These are phyloP conservation scores for Neonectria coccinea DNA, from an alignment of 2,329 filamentous ascomycete genomes.

Conservation along the genomic window DNA sequence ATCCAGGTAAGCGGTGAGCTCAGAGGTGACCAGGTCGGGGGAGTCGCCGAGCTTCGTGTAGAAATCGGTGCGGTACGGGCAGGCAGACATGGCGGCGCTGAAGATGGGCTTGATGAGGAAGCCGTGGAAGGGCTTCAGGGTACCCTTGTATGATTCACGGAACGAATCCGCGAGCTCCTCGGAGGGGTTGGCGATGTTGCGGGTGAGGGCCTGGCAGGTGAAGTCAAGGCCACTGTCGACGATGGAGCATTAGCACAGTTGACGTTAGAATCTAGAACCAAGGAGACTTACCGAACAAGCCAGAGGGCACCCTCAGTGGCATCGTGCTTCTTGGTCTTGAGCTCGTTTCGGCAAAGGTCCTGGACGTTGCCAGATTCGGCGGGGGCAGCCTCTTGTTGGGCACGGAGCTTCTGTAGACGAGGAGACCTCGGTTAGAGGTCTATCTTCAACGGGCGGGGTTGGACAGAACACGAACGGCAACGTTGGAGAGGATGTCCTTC, in stretches of 20 bases:
- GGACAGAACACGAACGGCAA: slow-evolving; percentile 73
- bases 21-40: slow-evolving; percentile 69
- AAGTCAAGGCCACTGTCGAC: slow-evolving; percentile 87
- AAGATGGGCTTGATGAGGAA: slow-evolving; percentile 94
- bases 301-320: slow-evolving; percentile 92
- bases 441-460: not conserved
- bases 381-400: slow-evolving; percentile 82
- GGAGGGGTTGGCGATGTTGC: slow-evolving; percentile 75
- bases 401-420: slow-evolving; percentile 80
- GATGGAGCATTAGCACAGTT: slow-evolving; percentile 3
- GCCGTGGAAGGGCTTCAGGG: slow-evolving; percentile 91
- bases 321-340: slow-evolving; percentile 88
- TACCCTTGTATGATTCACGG: slow-evolving; percentile 83
- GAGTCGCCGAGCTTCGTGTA: slow-evolving; percentile 86
- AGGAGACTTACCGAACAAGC: slow-evolving; percentile 78
- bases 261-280: too few species aligned
- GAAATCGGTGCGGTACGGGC: slow-evolving; percentile 93
- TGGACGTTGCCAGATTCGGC: slow-evolving; percentile 86
- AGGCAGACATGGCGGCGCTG: slow-evolving; percentile 90
- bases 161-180: slow-evolving; percentile 90
- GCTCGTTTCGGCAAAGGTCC: slow-evolving; percentile 85
- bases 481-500: slow-evolving; percentile 89
- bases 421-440: slow-evolving; percentile 33
- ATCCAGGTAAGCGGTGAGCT: slow-evolving; percentile 78
- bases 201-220: slow-evolving; percentile 84